A percentile compares a stretch with the other conserved stretches of the same genome.
phyloP scores from a whole-genome alignment of 2,329 filamentous ascomycete genomes.

The Diplodia sapinea region DNA sequence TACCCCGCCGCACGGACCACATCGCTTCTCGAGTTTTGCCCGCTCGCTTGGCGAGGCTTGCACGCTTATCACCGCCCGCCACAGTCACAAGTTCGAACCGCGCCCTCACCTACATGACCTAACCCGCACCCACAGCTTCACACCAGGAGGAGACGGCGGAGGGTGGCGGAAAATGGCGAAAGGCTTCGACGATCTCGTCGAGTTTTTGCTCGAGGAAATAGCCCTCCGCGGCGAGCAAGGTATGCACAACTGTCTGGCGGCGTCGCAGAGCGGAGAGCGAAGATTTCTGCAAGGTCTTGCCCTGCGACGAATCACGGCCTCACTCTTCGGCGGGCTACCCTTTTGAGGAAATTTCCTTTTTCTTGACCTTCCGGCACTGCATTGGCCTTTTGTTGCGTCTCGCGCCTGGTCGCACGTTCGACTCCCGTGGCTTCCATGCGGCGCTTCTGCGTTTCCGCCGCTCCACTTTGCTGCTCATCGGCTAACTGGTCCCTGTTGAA shows the following conservation, averaged over 20 bases:
- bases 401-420: constrained; percentile 30
- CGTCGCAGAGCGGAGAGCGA: constrained; percentile 19
- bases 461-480: constrained; percentile 26
- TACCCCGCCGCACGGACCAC: constrained; percentile 25
- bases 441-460: constrained; percentile 23
- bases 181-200: constrained; percentile 62
- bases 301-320: constrained; percentile 28
- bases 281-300: constrained; percentile 26
- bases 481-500: constrained; percentile 4
- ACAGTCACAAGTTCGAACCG: constrained; percentile 25
- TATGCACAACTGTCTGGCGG: constrained; percentile 46
- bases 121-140: constrained; percentile 6
- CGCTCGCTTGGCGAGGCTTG: constrained; percentile 13
- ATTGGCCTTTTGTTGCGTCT: constrained; percentile 1
- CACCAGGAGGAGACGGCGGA: constrained; percentile 10
- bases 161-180: constrained; percentile 32
- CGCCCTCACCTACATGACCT: constrained; percentile 29
- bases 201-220: constrained; percentile 64
- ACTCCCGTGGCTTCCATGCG: constrained; percentile 27
- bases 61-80: constrained; percentile 23
- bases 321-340: constrained; percentile 7
- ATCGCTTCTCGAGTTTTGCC: constrained; percentile 13
- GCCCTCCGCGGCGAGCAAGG: constrained; percentile 64
- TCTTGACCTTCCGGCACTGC: not conserved
- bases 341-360: constrained; percentile 19